These are phyloP conservation scores for Trichomonascus vanleenenianus DNA, from an alignment of 805 yeast species.

Conservation along the genomic window DNA sequence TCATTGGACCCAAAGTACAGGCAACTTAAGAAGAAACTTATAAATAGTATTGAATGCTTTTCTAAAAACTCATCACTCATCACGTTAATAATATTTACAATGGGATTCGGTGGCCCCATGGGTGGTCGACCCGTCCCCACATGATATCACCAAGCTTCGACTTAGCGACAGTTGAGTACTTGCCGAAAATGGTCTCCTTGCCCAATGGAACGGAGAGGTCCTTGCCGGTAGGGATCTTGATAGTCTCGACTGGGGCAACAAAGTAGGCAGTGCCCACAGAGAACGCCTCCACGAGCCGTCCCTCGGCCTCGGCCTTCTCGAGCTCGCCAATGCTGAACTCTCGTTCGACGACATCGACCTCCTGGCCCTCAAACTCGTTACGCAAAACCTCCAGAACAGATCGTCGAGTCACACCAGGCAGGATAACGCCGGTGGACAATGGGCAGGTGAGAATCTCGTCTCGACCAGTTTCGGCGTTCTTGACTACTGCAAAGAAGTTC, in stretches of 20 bases:
- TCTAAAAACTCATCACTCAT: too few species aligned
- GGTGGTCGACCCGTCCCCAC: constrained; percentile 21
- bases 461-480: constrained; percentile 32
- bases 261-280: constrained; percentile 49
- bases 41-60: too few species aligned
- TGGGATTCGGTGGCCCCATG: constrained; percentile 16
- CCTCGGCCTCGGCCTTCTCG: constrained; percentile 37
- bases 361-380: constrained; percentile 32
- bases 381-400: constrained; percentile 36
- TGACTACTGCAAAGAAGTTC: constrained; percentile 44
- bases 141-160: constrained; percentile 21
- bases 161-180: constrained; percentile 31
- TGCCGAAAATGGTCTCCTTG: constrained; percentile 33
- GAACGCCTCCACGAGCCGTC: constrained; percentile 45
- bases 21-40: too few species aligned
- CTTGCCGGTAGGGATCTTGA: constrained; percentile 37
- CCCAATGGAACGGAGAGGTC: constrained; percentile 37
- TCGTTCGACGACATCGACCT: constrained; percentile 35
- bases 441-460: constrained; percentile 47
- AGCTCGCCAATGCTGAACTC: constrained; percentile 41
- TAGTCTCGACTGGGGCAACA: constrained; percentile 40
- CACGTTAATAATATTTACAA: not conserved
- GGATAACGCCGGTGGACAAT: constrained; percentile 41
- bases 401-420: constrained; percentile 47
- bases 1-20: too few species aligned